These are phyloP conservation scores for Sideroxylon spinosum DNA, from an alignment of 179 eudicot species.

Conservation along the genomic window DNA sequence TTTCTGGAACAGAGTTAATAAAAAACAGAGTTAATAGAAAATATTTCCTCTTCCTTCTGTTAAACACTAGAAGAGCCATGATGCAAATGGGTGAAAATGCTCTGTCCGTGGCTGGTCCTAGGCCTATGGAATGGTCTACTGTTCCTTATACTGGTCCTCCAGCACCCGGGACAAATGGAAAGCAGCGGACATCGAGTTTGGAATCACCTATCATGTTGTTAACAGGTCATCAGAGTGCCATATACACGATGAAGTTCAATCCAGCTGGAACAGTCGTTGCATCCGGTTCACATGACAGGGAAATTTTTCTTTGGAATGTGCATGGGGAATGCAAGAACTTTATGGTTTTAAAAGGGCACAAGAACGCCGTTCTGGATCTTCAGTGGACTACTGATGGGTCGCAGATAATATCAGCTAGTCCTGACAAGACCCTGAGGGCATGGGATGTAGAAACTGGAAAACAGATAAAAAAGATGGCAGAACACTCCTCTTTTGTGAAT, in stretches of 20 bases:
- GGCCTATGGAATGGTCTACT: conserved; percentile 83
- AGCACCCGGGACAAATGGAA: conserved; percentile 64
- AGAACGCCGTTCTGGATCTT: conserved; percentile 89
- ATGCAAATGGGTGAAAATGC: conserved; percentile 71
- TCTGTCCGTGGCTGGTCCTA: conserved; percentile 66
- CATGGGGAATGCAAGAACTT: conserved; percentile 96
- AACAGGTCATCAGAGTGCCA: conserved; percentile 83
- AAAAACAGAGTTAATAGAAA: conserved; percentile 4
- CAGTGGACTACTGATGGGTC: conserved; percentile 91
- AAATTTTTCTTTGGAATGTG: conserved; percentile 86
- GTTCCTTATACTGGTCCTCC: conserved; percentile 50
- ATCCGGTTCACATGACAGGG: conserved; percentile 95
- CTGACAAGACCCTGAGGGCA: conserved; percentile 87
- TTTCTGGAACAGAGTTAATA: conserved; percentile 7
- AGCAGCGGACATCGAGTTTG: conserved; percentile 75
- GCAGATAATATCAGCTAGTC: conserved; percentile 84
- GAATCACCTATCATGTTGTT: conserved; percentile 93
- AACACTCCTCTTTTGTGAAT: conserved; percentile 82
- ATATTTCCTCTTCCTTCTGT: conserved; percentile 10
- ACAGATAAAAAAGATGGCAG: conserved; percentile 89
- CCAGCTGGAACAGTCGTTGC: conserved; percentile 82
- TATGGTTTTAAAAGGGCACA: conserved; percentile 93
- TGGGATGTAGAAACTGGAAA: conserved; percentile 98
- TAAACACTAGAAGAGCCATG: conserved; percentile 27
- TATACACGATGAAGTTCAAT: conserved; percentile 92